Percentiles rank a stretch among this genome's conserved stretches.
Conservation (phyloP, 352 stramenopile species). For the Globisporangium barbulae region DNA sequence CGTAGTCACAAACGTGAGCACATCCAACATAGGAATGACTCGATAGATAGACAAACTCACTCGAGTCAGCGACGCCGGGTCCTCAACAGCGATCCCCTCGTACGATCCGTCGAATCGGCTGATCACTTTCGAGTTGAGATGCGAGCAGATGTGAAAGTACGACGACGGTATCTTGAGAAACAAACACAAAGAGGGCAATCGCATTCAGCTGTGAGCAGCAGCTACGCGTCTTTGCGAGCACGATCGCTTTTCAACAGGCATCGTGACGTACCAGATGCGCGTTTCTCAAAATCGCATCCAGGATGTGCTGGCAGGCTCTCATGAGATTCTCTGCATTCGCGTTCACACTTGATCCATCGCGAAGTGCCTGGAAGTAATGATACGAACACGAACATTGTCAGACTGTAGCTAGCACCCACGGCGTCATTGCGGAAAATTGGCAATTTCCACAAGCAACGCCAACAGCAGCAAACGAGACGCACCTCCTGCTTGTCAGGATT, state of each 20-base stretch:
- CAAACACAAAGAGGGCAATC: background rate
- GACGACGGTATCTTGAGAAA: constrained; percentile 50
- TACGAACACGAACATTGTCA: background rate
- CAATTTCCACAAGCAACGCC: background rate
- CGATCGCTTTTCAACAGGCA: background rate
- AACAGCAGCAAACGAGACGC: background rate
- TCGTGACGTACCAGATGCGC: constrained; percentile 31
- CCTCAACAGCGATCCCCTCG: constrained; percentile 53
- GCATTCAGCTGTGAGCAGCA: constrained; percentile 2
- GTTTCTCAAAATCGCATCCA: constrained; percentile 78
- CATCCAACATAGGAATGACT: background rate
- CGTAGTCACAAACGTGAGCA: background rate
- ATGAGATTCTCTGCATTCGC: constrained; percentile 78
- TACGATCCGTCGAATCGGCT: constrained; percentile 61
- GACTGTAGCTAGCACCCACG: background rate
- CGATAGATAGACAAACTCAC: constrained; percentile 22
- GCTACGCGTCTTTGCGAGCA: background rate
- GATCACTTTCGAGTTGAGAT: constrained; percentile 71
- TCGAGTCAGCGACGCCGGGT: constrained; percentile 51
- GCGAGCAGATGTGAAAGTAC: constrained; percentile 77
- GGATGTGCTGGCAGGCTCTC: constrained; percentile 75
- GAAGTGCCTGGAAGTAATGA: constrained; percentile 20
- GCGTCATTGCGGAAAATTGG: background rate
- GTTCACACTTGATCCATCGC: constrained; percentile 28
- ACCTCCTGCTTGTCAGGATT: constrained; percentile 61